Percentiles rank a stretch among this genome's conserved stretches.
These are phyloP conservation scores for Colletotrichum kahawae DNA, from an alignment of 2,329 filamentous ascomycete species.

Conservation along the genomic window DNA sequence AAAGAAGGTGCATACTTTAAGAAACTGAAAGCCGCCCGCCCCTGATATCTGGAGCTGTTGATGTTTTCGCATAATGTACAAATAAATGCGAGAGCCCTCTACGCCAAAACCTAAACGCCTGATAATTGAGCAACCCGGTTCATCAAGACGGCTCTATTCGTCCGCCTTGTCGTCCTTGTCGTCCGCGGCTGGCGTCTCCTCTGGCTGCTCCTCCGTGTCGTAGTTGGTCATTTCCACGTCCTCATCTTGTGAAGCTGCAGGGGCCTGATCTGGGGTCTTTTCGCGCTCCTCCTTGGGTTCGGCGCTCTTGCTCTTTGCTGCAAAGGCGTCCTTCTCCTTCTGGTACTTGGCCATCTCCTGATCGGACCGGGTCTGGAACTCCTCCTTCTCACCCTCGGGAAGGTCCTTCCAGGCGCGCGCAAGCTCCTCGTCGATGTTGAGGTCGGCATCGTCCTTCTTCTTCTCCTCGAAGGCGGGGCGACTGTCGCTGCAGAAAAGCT, in stretches of 20 bases:
- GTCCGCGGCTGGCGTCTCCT: constrained; percentile 18
- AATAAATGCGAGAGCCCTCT: constrained; percentile 4
- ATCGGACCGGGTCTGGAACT: constrained; percentile 50
- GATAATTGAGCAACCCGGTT: background rate
- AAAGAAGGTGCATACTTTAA: background rate
- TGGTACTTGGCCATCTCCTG: constrained; percentile 44
- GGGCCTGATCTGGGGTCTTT: constrained; percentile 21
- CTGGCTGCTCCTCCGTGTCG: constrained; percentile 44
- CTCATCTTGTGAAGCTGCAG: constrained; percentile 44
- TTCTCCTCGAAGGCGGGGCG: constrained; percentile 50
- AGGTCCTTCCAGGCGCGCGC: constrained; percentile 60
- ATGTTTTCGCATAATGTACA: constrained; percentile 13
- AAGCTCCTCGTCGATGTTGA: constrained; percentile 59
- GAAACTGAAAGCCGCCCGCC: background rate
- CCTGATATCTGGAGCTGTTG: background rate
- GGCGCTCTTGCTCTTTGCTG: constrained; percentile 27
- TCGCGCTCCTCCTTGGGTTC: constrained; percentile 25
- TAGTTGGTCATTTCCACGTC: constrained; percentile 55
- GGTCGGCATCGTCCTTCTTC: constrained; percentile 40
- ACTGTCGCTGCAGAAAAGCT: constrained; percentile 58
- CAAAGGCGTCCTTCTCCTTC: constrained; percentile 41
- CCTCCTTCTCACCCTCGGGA: constrained; percentile 52
- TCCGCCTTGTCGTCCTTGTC: constrained; percentile 19
- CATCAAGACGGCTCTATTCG: background rate
- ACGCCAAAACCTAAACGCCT: constrained; percentile 14